Percentiles rank a stretch among this genome's conserved stretches.
These are phyloP conservation scores for Pelargonium australe DNA, from an alignment of 441 rosid species.

Conservation along the genomic window DNA sequence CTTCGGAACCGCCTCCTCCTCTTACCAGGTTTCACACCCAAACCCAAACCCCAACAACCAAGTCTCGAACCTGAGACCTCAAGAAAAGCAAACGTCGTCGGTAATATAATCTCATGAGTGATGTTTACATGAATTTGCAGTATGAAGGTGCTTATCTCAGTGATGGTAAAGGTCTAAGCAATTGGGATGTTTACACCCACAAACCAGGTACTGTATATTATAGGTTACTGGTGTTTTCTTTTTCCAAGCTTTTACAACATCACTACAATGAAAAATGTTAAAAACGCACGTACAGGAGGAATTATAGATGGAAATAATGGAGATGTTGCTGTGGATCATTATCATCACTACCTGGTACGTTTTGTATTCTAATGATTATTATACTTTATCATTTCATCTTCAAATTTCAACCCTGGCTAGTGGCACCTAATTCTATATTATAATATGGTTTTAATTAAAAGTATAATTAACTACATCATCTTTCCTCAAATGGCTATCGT, in stretches of 20 bases:
- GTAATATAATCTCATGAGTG: no score
- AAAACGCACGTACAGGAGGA: constrained; percentile 22
- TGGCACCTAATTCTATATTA: no score
- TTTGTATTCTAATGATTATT: background rate
- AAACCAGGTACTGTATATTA: constrained; percentile 20
- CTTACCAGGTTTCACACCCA: constrained; percentile 26
- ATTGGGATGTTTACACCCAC: constrained; percentile 46
- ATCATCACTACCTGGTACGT: constrained; percentile 34
- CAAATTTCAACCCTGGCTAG: no score
- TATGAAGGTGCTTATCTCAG: constrained; percentile 45
- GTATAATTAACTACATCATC: no score
- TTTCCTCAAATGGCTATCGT: no score
- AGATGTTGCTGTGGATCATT: constrained; percentile 40
- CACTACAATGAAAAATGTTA: no score
- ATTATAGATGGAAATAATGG: constrained; percentile 30
- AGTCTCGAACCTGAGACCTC: no score
- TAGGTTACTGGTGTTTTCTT: no score
- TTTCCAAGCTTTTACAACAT: no score
- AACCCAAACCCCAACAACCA: background rate
- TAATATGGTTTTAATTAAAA: no score
- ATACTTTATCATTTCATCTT: no score
- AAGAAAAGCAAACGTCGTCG: background rate
- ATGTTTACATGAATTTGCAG: constrained; percentile 10
- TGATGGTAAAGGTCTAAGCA: constrained; percentile 49
- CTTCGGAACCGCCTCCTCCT: constrained; percentile 33